A percentile compares a stretch with the other conserved stretches of the same genome.
Conservation (phyloP, 345 rosid genomes). For the Arabidopsis thaliana region DNA sequence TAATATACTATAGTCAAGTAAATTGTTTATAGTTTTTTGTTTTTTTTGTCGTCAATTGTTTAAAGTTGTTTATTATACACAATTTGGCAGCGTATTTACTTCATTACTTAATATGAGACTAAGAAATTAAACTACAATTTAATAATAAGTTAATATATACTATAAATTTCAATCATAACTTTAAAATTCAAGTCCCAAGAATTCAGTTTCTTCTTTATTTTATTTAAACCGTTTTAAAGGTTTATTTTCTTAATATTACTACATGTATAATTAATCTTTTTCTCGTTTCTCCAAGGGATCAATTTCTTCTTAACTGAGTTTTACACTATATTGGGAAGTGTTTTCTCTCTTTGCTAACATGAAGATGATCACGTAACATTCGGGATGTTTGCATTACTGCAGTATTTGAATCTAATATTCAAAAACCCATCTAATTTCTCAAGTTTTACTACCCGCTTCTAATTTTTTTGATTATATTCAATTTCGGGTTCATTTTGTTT, state of each 20-base stretch:
- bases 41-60: no score
- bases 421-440: no score
- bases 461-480: no score
- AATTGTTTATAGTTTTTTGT: neutral
- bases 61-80: neutral
- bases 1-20: neutral
- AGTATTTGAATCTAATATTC: no score
- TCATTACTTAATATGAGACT: neutral
- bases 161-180: no score
- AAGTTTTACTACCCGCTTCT: neutral
- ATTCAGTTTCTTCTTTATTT: neutral
- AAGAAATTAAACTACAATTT: neutral
- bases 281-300: neutral
- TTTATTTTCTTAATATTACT: neutral
- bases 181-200: neutral
- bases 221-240: neutral
- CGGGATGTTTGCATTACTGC: neutral
- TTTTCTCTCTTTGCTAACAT: neutral
- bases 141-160: neutral
- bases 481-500: no score
- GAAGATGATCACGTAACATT: conserved; percentile 2
- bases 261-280: neutral
- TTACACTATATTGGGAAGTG: neutral
- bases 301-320: conserved; percentile 1
- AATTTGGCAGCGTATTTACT: neutral